Conservation (phyloP, 345 rosid genomes). For the Eucalyptus coolabah region DNA sequence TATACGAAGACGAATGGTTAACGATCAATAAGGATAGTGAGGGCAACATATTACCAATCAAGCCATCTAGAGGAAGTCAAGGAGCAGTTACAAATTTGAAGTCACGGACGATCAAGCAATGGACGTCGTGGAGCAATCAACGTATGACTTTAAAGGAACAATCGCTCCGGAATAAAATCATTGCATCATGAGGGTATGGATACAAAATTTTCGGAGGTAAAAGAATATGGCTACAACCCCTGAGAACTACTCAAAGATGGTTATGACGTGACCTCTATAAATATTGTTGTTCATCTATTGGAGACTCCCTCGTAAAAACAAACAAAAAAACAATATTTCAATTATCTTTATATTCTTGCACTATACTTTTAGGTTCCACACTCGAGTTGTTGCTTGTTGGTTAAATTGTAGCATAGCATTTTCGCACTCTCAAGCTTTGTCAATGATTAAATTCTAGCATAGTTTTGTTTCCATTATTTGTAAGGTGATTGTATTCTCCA, state of each 20-base stretch:
- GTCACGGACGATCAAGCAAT: neutral
- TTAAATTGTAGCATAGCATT: neutral
- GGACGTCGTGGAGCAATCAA: neutral
- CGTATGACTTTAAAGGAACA: neutral
- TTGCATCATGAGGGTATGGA: neutral
- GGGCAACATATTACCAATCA: neutral
- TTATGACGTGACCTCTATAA: neutral
- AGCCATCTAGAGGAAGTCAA: neutral
- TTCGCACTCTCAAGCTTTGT: neutral
- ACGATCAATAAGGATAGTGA: neutral
- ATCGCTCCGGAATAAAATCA: neutral
- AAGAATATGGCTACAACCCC: neutral
- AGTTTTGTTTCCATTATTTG: neutral
- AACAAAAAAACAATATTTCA: neutral
- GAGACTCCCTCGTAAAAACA: fast-evolving
- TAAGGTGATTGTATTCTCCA: too few species aligned
- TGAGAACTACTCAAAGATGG: neutral
- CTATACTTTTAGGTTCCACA: neutral
- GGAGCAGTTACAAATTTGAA: neutral
- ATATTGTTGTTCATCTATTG: neutral
- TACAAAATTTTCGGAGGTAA: neutral
- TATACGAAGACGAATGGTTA: neutral
- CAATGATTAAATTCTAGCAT: neutral
- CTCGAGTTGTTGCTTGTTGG: neutral
- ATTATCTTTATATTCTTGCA: neutral